Evolutionary conservation across 2,329 filamentous ascomycete genomes (phyloP), one percentile per base, ranked within the genome.

Genomic region (Colletotrichum sp.): DNA sequence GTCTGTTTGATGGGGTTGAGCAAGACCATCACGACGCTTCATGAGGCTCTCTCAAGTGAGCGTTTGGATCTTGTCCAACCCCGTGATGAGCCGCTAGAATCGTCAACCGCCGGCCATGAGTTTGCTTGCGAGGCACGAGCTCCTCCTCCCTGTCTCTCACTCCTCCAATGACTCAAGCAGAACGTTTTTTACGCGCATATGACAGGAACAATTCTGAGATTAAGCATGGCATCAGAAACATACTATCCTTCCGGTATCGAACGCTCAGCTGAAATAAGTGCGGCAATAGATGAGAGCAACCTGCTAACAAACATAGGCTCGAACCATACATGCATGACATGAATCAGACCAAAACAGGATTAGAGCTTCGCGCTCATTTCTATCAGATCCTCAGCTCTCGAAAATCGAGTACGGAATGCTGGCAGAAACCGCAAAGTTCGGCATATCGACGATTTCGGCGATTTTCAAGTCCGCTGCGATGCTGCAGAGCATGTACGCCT

Each of bases 371-470:
- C 28, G 28, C 28, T 30, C 28, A 30, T 30, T 30, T 30, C 3
- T 30, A 30, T 30, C 9, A 30, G 30, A 30, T 10, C 30, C 30
- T 48, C 10, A 48, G 3, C 6, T 48, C 43, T 71, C 81, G 80
- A 91, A 90, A 18, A 89, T 84, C 61, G 84, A 86, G 79, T 90
- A 79, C 3, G 88, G 88, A 34, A 91, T 79, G 65, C 84, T 86
- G 81, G 88, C 89, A 10, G 88, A 85, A 39, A 90, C 86, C 4
- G 85, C 87, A 81, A 86, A 90, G 77, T 90, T 87, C 12, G 89
- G 88, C 86, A 90, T 88, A 76, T 90, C 89, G 26, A 91, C 88
- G 3, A 87, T 86, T 80, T 91, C 88, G 6, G 84, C 85, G 79
- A 90, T 88, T 77, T 87, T 88, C 77, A 91, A 78, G 78, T 89